These are phyloP conservation scores for Aureobasidium sp. DNA, from an alignment of 2,329 filamentous ascomycete genomes.

Conservation along the genomic window DNA sequence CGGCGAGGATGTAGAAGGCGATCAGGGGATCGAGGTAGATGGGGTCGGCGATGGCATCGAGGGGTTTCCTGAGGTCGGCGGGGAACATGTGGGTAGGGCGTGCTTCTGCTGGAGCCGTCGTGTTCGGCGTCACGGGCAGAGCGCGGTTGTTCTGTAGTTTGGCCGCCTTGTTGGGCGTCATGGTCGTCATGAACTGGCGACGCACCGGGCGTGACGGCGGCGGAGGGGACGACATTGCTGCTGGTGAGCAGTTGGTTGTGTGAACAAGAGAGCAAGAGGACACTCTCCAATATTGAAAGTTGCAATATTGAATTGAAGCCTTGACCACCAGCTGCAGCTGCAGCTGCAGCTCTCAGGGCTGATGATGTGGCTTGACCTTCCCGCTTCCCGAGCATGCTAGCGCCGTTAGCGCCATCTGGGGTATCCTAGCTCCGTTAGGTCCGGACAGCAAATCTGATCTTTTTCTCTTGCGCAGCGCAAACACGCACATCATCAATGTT, in stretches of 20 bases:
- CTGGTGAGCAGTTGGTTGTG: not conserved
- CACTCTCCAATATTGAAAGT: not conserved
- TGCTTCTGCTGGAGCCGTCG: not conserved
- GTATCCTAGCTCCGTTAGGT: not conserved
- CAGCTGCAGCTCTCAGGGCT: not conserved
- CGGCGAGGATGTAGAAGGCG: conserved; percentile 72
- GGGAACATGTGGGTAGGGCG: not conserved
- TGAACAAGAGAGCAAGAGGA: not conserved
- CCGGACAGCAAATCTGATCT: not conserved
- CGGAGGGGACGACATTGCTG: not conserved
- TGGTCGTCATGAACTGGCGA: conserved; percentile 6
- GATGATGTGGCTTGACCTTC: not conserved
- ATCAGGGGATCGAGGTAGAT: conserved; percentile 49
- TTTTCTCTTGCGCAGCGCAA: not conserved
- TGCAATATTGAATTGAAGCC: not conserved
- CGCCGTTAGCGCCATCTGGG: not conserved
- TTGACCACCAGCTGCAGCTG: not conserved
- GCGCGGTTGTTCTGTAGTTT: not conserved
- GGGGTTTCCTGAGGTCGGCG: not conserved
- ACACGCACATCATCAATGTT: conserved; percentile 2
- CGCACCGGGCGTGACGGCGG: not conserved
- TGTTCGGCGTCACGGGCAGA: not conserved
- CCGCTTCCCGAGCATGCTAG: not conserved
- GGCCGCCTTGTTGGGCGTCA: not conserved
- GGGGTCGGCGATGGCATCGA: conserved; percentile 3